Percentiles rank a stretch among this genome's conserved stretches.
Evolutionary conservation across 2,329 filamentous ascomycete species (phyloP).

Genomic region (Sporothrix sp.): DNA sequence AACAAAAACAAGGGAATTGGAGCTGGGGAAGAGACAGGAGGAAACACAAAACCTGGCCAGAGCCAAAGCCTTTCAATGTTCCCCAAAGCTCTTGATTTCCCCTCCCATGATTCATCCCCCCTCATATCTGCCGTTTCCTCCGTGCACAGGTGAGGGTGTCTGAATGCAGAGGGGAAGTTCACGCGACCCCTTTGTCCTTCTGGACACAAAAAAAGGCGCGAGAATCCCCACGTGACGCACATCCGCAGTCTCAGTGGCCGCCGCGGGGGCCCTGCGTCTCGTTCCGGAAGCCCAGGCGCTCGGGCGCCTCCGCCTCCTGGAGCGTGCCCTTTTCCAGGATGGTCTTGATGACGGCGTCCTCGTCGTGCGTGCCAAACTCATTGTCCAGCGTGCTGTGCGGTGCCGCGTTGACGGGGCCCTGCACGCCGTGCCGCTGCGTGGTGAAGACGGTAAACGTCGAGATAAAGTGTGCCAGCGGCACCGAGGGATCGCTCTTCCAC

Average conservation of each 20-base stretch:
- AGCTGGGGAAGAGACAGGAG: not conserved
- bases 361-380: conserved; percentile 74
- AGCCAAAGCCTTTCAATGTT: not conserved
- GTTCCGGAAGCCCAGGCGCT: conserved; percentile 44
- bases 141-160: too few species aligned
- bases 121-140: not conserved
- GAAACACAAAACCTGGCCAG: not conserved
- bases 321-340: conserved; percentile 69
- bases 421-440: conserved; percentile 78
- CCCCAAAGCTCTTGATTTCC: not conserved
- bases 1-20: not conserved
- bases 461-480: conserved; percentile 77
- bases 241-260: conserved; percentile 22
- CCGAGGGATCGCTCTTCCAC: conserved; percentile 70
- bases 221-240: not conserved
- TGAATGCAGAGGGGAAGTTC: too few species aligned
- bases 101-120: not conserved
- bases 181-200: too few species aligned
- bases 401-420: conserved; percentile 68
- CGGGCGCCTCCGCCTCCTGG: conserved; percentile 50
- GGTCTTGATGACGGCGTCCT: conserved; percentile 71
- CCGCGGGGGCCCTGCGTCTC: conserved; percentile 38
- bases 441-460: conserved; percentile 82
- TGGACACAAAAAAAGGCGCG: not conserved
- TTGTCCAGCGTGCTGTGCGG: conserved; percentile 66